These are phyloP conservation scores for Ustilago hordei DNA, from an alignment of 1,284 basidiomycete species.

Conservation along the genomic window DNA sequence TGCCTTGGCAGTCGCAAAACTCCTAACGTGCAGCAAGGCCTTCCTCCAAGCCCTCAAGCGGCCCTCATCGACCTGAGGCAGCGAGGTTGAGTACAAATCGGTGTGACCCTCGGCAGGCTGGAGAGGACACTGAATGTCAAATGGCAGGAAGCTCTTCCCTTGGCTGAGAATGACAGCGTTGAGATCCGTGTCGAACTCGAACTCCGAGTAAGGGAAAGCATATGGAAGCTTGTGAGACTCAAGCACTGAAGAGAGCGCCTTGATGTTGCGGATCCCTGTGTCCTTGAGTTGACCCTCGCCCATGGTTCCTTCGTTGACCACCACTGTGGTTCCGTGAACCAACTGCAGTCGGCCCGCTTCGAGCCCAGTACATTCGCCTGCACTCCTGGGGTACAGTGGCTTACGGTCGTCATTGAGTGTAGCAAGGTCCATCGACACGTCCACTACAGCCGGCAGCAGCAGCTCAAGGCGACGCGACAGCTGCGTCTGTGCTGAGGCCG, in stretches of 20 bases:
- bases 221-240: slow-evolving; percentile 80
- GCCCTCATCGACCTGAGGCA: slow-evolving; percentile 18
- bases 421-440: slow-evolving; percentile 69
- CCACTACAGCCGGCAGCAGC: slow-evolving; percentile 75
- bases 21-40: slow-evolving; percentile 34
- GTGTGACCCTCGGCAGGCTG: slow-evolving; percentile 1
- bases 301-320: slow-evolving; percentile 79
- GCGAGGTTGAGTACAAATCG: slow-evolving; percentile 14
- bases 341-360: slow-evolving; percentile 82
- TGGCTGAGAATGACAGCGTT: slow-evolving; percentile 77
- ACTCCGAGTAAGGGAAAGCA: slow-evolving; percentile 81
- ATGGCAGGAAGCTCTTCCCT: slow-evolving; percentile 73
- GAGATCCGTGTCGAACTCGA: slow-evolving; percentile 81
- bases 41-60: slow-evolving; percentile 33
- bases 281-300: slow-evolving; percentile 78
- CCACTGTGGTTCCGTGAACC: slow-evolving; percentile 75
- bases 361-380: slow-evolving; percentile 79
- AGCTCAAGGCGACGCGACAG: slow-evolving; percentile 73
- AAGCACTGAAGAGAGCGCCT: slow-evolving; percentile 78
- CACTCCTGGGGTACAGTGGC: slow-evolving; percentile 72
- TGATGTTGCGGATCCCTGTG: slow-evolving; percentile 79
- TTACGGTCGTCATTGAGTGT: slow-evolving; percentile 73
- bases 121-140: slow-evolving; percentile 61
- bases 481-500: slow-evolving; percentile 74
- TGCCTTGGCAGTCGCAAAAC: slow-evolving; percentile 38